Evolutionary conservation across 352 stramenopile genomes (phyloP), one percentile per base, ranked within the genome.

Genomic region (Globisporangium megalacanthum): DNA sequence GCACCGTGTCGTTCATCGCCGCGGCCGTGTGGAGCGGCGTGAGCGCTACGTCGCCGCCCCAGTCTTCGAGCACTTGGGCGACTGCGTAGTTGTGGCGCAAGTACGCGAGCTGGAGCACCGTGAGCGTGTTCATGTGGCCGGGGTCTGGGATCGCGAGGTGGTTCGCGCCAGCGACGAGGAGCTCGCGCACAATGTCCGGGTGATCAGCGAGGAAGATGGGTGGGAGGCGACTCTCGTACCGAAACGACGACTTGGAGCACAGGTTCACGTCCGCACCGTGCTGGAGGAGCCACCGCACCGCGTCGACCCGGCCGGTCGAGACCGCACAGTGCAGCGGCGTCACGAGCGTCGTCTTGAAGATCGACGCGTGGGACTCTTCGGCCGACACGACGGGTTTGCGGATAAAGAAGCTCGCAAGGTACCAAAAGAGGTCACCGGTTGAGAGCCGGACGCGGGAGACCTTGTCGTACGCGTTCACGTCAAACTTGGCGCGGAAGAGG

Each of bases 291-390:
- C 82, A 92, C 41, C 65, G 69, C 20, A 92, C 84, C 3, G 80
- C 69, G 31, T 88, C 77, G n/a, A 89, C 49, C 47, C 89, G 77
- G 3, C 81, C 79, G 0, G 78, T 88, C 0, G 78, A 76, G 1
- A 94, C 83, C 1, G 83, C 83, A 56, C 83, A 94, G 62, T 94
- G 83, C 39, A 94, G 49, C 7, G 83, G 83, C 4, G 81, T 89
- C 8, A 94, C 83, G 19, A 94, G 58, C n/a, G 83, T 94, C 37
- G 81, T 89, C 52, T 85, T 84, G 64, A 94, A 91, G 45, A 92
- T 79, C 6, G 83, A 89, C 6, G 77, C 81, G 22, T 77, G 78
- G 54, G 89, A 75, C 41, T 91, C 78, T 8, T 13, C 35, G 35
- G 83, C 76, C 4, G 62, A 66, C 33, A 66, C 69, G 3, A 69